A percentile compares a stretch with the other conserved stretches of the same genome.
These are phyloP conservation scores for Stropharia rugosoannulata DNA, from an alignment of 768 basidiomycete species.

Conservation along the genomic window DNA sequence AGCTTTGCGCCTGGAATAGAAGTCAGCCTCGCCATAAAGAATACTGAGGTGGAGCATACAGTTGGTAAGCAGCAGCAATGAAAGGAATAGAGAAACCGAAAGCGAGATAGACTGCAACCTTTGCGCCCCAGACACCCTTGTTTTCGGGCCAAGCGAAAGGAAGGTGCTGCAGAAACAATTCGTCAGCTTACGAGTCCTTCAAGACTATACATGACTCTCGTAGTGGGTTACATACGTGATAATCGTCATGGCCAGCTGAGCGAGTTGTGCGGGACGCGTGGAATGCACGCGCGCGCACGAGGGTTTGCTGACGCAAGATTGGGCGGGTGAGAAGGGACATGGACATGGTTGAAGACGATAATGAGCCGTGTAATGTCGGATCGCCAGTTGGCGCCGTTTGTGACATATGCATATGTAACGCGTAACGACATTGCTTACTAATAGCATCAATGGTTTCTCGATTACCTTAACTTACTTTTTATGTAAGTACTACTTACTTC, in stretches of 20 bases:
- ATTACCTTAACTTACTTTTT: no score
- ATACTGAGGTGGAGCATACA: slow-evolving; percentile 48
- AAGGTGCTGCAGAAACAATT: slow-evolving; percentile 40
- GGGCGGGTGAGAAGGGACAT: slow-evolving; percentile 42
- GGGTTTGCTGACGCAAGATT: slow-evolving; percentile 36
- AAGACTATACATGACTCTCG: not conserved
- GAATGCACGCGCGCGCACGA: slow-evolving; percentile 32
- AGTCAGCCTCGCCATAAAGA: slow-evolving; percentile 2
- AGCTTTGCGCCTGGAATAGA: slow-evolving; percentile 41
- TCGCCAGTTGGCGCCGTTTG: slow-evolving; percentile 6
- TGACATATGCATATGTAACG: slow-evolving; percentile 3
- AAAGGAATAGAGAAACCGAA: slow-evolving; percentile 70
- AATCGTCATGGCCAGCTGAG: slow-evolving; percentile 48
- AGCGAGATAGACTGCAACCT: slow-evolving; percentile 45
- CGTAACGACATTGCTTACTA: not conserved
- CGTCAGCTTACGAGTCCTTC: not conserved
- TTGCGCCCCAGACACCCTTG: slow-evolving; percentile 48
- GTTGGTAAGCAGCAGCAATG: slow-evolving; percentile 55
- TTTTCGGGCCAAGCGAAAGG: slow-evolving; percentile 56
- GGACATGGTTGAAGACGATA: slow-evolving; percentile 28
- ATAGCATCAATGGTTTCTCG: not conserved
- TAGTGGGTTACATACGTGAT: slow-evolving; percentile 45
- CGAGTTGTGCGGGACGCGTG: slow-evolving; percentile 42
- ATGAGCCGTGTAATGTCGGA: slow-evolving; percentile 7
- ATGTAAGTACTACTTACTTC: no score